phyloP scores from a whole-genome alignment of 2,329 filamentous ascomycete genomes.

The Parastagonospora nodorum region DNA sequence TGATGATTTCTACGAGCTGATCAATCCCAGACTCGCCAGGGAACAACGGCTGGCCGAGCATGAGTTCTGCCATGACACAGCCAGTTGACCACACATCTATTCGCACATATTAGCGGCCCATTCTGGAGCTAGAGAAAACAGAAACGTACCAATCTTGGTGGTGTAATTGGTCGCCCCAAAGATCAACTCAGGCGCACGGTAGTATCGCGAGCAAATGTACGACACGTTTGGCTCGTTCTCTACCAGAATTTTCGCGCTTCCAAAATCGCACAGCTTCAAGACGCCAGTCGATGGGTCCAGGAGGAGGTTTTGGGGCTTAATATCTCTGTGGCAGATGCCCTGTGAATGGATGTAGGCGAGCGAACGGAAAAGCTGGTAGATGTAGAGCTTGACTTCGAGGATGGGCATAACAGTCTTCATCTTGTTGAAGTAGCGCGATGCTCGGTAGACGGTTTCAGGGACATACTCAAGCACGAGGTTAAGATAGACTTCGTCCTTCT shows the following conservation, averaged over 20 bases:
- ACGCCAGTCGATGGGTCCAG: conserved; percentile 90
- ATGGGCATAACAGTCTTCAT: conserved; percentile 99
- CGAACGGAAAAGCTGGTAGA: conserved; percentile 98
- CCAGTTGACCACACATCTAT: conserved; percentile 98
- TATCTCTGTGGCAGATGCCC: conserved; percentile 98
- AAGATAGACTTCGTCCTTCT: conserved; percentile 94
- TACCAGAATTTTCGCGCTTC: conserved; percentile 96
- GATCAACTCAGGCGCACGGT: conserved; percentile 95
- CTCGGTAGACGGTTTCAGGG: conserved; percentile 96
- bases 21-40: conserved; percentile 98
- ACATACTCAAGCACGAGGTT: conserved; percentile 98
- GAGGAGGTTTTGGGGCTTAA: conserved; percentile 97
- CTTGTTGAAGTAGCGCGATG: conserved; percentile 99
- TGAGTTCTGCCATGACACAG: conserved; percentile 98
- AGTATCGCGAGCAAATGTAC: conserved; percentile 99
- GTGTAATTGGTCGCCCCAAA: conserved; percentile 99
- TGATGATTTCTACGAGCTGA: conserved; percentile 98
- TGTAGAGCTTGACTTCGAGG: conserved; percentile 98
- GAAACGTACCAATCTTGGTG: conserved; percentile 90
- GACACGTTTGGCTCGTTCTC: conserved; percentile 99
- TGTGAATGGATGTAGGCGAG: conserved; percentile 99
- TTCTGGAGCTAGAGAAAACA: conserved; percentile 3
- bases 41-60: conserved; percentile 97
- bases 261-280: conserved; percentile 97
- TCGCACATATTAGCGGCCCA: conserved; percentile 23